Base-by-base conservation (phyloP, 108 stramenopile genomes). In the Nitzschia sp. region DNA sequence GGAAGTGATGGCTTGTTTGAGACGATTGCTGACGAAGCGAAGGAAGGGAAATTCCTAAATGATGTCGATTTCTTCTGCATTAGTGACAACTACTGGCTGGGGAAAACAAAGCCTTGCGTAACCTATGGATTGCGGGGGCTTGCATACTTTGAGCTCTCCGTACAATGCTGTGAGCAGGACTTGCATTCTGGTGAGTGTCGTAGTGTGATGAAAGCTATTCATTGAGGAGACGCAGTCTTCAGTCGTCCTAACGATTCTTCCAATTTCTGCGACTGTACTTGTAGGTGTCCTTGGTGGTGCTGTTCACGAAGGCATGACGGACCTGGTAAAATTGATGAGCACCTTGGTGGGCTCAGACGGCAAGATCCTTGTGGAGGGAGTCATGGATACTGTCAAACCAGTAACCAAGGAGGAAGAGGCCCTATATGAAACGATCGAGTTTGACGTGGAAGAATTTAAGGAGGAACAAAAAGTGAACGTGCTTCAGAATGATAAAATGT, bases 231-330 rank as follows among this genome's bases (percentile, higher is more conserved):
- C n/a, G n/a, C n/a, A n/a, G n/a, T n/a, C n/a, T 41, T 41, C 11
- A 6, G 6, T 41, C 13, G 38, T 11, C 38, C 13, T 13, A 13
- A 41, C 13, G 38, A 41, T 13, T 13, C 38, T 41, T 41, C 38
- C 11, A 41, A 41, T 41, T 41, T 41, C 13, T 41, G 11, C 13
- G 13, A 41, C 38, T 41, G 38, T 41, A 1, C 32, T 36, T n/a
- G 9, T 41, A 61, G 60, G 60, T 61, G 83, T 88, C 16, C 64
- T 89, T 48, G 92, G 92, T 31, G 92, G 92, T 5, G 75, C 84
- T 1, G 87, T 93, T 1, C 87, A 90, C 60, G 92, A 93, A 66
- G 85, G 81, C 15, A 88, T 93, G 87, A 90, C 87, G 5, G 92
- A 93, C 48, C 45, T 93, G 33, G 77, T 93, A 5, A 66, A 73